These are phyloP conservation scores for Magnolia changhungtana DNA, from an alignment of 164 flowering plant genomes.

Conservation along the genomic window DNA sequence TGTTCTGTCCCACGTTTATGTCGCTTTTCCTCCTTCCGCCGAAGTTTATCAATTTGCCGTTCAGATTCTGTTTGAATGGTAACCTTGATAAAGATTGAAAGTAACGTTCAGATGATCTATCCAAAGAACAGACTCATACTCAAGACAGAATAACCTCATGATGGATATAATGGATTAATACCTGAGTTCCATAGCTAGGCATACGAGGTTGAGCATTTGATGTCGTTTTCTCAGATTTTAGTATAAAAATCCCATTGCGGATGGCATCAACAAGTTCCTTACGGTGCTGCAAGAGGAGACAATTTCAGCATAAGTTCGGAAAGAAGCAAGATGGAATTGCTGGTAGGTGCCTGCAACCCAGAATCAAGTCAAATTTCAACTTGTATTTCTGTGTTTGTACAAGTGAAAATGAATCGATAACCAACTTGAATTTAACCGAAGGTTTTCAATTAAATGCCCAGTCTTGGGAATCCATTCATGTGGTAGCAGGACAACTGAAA, in stretches of 20 bases:
- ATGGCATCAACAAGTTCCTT: conserved; percentile 78
- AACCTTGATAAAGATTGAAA: conserved; percentile 45
- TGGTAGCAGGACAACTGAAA: neutral
- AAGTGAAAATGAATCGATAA: neutral
- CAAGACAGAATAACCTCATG: neutral
- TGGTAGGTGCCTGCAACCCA: neutral
- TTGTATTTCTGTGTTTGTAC: neutral
- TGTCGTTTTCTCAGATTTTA: conserved; percentile 67
- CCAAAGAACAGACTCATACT: conserved; percentile 1
- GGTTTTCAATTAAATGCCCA: neutral
- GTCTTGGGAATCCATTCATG: neutral
- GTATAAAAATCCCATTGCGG: conserved; percentile 55
- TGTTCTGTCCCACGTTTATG: conserved; percentile 68
- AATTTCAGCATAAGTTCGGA: neutral
- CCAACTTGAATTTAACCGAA: neutral
- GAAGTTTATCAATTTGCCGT: conserved; percentile 78
- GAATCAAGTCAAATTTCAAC: conserved; percentile 6
- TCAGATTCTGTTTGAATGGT: conserved; percentile 90
- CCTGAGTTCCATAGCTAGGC: conserved; percentile 99
- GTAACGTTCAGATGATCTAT: neutral
- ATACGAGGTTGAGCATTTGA: conserved; percentile 61
- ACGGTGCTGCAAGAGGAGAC: conserved; percentile 54
- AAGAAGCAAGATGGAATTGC: neutral
- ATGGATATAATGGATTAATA: conserved; percentile 11
- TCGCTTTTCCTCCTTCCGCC: conserved; percentile 92